phyloP scores from a whole-genome alignment of 805 yeast species.

The Candida dajiaensis region DNA sequence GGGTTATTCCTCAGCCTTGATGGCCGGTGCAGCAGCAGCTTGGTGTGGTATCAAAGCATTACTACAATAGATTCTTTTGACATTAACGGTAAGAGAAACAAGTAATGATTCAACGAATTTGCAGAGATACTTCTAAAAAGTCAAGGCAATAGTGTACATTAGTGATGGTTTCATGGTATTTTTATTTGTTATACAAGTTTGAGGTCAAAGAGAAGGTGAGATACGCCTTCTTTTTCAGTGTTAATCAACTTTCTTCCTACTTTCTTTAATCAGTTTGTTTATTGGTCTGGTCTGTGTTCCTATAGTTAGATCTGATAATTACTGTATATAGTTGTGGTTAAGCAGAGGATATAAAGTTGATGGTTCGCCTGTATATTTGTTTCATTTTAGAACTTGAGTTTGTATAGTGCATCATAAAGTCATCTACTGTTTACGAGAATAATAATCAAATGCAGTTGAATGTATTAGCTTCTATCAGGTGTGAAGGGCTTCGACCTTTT shows the following conservation, averaged over 20 bases:
- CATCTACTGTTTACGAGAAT: not conserved
- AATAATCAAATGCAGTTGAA: not conserved
- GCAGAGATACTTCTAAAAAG: not conserved
- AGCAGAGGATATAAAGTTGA: not conserved
- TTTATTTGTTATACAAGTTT: not conserved
- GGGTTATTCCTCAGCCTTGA: slow-evolving; percentile 78
- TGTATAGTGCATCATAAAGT: not conserved
- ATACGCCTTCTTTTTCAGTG: not conserved
- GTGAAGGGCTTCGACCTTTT: not conserved
- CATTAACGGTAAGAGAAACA: not conserved
- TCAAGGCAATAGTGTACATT: not conserved
- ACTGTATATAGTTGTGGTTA: not conserved
- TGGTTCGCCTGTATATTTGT: not conserved
- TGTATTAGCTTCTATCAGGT: not conserved
- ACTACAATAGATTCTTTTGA: slow-evolving; percentile 2
- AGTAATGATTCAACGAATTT: not conserved
- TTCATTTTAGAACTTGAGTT: not conserved
- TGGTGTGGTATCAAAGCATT: slow-evolving; percentile 79
- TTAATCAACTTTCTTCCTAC: not conserved
- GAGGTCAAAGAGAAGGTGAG: not conserved
- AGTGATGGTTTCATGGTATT: not conserved
- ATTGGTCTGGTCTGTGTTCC: not conserved
- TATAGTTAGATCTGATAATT: not conserved
- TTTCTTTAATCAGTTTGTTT: not conserved
- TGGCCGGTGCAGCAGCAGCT: slow-evolving; percentile 85